Base-by-base conservation (phyloP, 2,329 filamentous ascomycete genomes). In the Calonectria hongkongensis region DNA sequence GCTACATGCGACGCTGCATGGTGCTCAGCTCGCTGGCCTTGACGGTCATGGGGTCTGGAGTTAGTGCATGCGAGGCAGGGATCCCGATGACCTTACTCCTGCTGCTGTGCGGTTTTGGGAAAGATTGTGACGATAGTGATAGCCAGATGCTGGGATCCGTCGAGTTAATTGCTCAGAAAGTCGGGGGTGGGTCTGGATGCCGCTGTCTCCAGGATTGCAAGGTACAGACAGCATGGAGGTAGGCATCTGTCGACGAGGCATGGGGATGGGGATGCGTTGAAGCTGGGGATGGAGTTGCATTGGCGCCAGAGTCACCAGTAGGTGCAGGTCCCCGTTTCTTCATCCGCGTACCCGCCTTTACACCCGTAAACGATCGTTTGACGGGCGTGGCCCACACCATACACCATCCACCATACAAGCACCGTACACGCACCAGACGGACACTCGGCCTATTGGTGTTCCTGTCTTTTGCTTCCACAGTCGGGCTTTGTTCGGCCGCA, bases 61-160 rank as follows among this genome's bases (percentile, higher is more conserved):
- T 63, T 58, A 56, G 67, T 65, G 67, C 67, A 56, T 50, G 28
- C 30, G 47, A 43, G 30, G 48, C 60, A 65, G 67, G 67, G 67
- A 65, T 70, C 62, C 28, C 41, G 60, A 48, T 39, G 60, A 47
- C 67, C 41, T 47, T 28, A 21, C 39, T 45, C 9, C 67, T 63
- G 56, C 21, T 43, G 56, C 36, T 43, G 67, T 30, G 48, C 60
- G 16, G 30, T 28, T 36, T 68, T 68, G 66, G 43, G 50, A 27
- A 41, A 47, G 41, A 48, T 47, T n/a, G 66, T 51, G 30, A 68
- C 43, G 21, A 62, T 68, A 41, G 27, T 33, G 16, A 27, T 68
- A 33, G 33, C 56, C 43, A 25, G 51, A 56, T 36, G 28, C 28
- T 16, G 51, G 51, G 51, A 36, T 45, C 18, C 33, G 51, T 56